Base-by-base conservation (phyloP, 495 filamentous ascomycete species). In the Pyronema domesticum region DNA sequence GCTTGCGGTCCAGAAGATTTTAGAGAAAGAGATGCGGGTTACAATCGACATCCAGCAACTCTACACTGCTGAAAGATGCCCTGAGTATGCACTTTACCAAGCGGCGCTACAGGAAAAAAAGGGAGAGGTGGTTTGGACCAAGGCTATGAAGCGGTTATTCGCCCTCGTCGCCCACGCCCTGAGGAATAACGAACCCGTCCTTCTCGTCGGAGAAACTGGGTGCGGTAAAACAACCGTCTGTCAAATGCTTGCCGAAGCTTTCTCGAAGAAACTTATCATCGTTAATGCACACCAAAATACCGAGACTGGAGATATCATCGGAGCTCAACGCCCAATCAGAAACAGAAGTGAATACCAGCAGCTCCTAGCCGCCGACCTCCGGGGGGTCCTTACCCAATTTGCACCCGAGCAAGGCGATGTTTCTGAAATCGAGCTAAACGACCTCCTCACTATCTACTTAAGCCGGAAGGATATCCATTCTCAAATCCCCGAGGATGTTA, bases 201-300 rank as follows among this genome's bases (percentile, higher is more conserved):
- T 99, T 42, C 72, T 99, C 8, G 86, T 99, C 39, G 93, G 93
- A 56, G 93, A 95, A 62, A 99, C 93, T 44, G 93, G 93, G 1
- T 94, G 88, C 61, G 93, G 93, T 33, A 99, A 99, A 70, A 99
- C 93, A 0, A 94, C 87, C 7, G 83, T 96, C 15, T 94, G 86
- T 58, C 93, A 99, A 68, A 76, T 93, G 57, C 76, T 99, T 48
- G 86, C 93, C 4, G 80, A 89, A 56, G 79, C 83, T 15, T 76
- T 85, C 61, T 72, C 73, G 30, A 84, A 81, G 58, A 70, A 81
- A 56, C 68, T 99, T 45, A 77, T 86, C 58, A 93, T 88, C 61
- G 80, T 96, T 60, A 99, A 96, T 69, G 93, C 93, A 7, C 93
- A 99, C 66, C 87, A 95, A 59, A 99, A 95, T 58, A 81, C 89